phyloP scores from a whole-genome alignment of 108 stramenopile species.

The Fragilaria crotonensis region DNA sequence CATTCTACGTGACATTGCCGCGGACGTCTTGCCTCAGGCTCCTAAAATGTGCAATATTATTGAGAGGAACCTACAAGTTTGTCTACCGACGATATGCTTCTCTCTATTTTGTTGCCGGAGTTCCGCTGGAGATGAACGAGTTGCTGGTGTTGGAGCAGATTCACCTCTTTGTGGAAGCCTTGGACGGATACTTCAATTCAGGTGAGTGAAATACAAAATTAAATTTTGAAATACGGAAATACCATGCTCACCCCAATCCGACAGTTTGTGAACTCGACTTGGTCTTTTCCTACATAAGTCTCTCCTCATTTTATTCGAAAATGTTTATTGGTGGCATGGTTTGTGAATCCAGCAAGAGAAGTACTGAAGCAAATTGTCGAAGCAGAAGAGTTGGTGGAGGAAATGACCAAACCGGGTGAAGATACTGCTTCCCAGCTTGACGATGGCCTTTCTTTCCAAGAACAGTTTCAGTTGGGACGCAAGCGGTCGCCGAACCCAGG shows the following conservation, averaged over 20 bases:
- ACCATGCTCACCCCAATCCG: too few relatives aligned
- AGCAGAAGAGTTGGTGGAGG: conserved; percentile 80
- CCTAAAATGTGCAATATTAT: conserved; percentile 99
- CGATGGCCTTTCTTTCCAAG: conserved; percentile 79
- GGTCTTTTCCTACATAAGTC: conserved; percentile 97
- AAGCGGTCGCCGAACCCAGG: conserved; percentile 61
- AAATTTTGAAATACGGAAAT: too few relatives aligned
- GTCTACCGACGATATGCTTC: conserved; percentile 83
- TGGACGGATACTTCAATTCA: conserved; percentile 92
- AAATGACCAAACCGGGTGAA: conserved; percentile 83
- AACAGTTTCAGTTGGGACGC: conserved; percentile 83
- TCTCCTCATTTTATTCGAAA: conserved; percentile 86
- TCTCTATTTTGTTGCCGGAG: conserved; percentile 83
- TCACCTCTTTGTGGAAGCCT: conserved; percentile 96
- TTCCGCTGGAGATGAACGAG: conserved; percentile 77
- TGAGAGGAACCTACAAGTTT: conserved; percentile 92
- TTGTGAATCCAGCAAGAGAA: conserved; percentile 76
- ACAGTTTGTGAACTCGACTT: conserved; percentile 94
- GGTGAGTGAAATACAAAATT: too few relatives aligned
- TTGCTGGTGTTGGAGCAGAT: conserved; percentile 91
- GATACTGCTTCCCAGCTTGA: conserved; percentile 81
- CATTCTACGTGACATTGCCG: conserved; percentile 88
- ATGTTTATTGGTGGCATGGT: conserved; percentile 92
- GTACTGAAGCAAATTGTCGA: conserved; percentile 79
- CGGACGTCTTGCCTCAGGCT: conserved; percentile 86